phyloP scores from a whole-genome alignment of 306 rosid species.

The Sicyos baderoa region DNA sequence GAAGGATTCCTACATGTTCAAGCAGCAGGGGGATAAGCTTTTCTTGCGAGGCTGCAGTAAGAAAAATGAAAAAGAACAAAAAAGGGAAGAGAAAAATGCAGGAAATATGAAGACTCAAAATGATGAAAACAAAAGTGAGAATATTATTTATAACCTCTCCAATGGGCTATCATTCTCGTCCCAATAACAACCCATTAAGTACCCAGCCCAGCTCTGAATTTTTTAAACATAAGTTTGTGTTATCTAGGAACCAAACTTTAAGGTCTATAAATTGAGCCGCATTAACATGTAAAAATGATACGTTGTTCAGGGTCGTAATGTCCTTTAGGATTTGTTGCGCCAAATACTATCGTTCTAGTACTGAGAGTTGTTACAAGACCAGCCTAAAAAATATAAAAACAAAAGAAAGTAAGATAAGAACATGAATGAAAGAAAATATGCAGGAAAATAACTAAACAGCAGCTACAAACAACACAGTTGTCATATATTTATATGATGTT shows the following conservation, averaged over 20 bases:
- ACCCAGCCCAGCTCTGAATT: neutral
- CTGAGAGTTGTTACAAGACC: constrained; percentile 97
- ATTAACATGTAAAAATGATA: constrained; percentile 34
- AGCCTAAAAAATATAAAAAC: constrained; percentile 42
- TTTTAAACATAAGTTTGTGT: neutral
- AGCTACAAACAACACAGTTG: no score
- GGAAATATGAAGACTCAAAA: neutral
- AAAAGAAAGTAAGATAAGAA: neutral
- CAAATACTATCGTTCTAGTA: constrained; percentile 83
- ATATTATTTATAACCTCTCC: neutral
- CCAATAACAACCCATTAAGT: neutral
- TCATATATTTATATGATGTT: no score
- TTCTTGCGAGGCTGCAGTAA: neutral
- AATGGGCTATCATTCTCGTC: neutral
- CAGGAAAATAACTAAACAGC: neutral
- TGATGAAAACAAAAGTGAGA: neutral
- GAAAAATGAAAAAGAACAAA: neutral
- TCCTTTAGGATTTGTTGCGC: constrained; percentile 98
- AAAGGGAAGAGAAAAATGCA: neutral
- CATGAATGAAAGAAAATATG: constrained; percentile 3
- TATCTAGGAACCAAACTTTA: neutral
- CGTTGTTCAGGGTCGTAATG: constrained; percentile 92
- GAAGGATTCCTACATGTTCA: neutral
- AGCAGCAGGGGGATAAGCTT: neutral
- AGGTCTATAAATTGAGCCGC: neutral